Evolutionary conservation across 1,284 basidiomycete genomes (phyloP), one percentile per base, ranked within the genome.

Genomic region (Neonothopanus nambi): DNA sequence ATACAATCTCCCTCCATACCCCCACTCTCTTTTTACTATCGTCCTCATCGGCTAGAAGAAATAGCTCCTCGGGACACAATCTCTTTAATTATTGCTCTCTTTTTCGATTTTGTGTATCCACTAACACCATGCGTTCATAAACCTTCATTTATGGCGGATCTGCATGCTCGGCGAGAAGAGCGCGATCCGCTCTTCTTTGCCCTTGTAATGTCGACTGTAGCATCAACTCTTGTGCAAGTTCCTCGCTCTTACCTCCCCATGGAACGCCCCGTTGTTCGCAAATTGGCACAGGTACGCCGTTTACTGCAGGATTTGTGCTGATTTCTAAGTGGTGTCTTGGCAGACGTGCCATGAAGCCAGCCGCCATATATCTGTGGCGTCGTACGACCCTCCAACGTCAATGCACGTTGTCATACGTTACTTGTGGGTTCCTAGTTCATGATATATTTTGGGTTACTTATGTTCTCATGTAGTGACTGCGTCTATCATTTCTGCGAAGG

Each of bases 41-140:
- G 82, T 18, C 80, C 86, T 6, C 81, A 82, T 62, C 74, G 85
- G 48, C 72, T 92, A 39, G 87, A 89, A 64, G 85, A 89, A 60
- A 82, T 91, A 45, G 87, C 87, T 11, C 85, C 86, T 21, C 78
- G 87, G 49, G 87, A 91, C 59, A 89, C 84, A 5, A 85, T 91
- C 54, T 81, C 82, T 42, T 80, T 89, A 57, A 88, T 93, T 61
- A 85, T 93, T 58, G 80, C 86, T 28, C 79, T 93, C 20, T 94
- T 91, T 73, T 93, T 93, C 66, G 91, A 93, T 68, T 93, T 91
- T 65, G 87, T 93, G 42, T 92, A 93, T 67, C 88, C 90, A 8
- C 77, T 93, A 44, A 91, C 88, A 7, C 92, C 91, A 5, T 89
- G 87, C 68, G 74, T 91, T 47, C 88, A 91, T 70, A 87, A 85